Evolutionary conservation across 2,329 filamentous ascomycete species (phyloP).

Genomic region (Neocatenulostroma microsporum): DNA sequence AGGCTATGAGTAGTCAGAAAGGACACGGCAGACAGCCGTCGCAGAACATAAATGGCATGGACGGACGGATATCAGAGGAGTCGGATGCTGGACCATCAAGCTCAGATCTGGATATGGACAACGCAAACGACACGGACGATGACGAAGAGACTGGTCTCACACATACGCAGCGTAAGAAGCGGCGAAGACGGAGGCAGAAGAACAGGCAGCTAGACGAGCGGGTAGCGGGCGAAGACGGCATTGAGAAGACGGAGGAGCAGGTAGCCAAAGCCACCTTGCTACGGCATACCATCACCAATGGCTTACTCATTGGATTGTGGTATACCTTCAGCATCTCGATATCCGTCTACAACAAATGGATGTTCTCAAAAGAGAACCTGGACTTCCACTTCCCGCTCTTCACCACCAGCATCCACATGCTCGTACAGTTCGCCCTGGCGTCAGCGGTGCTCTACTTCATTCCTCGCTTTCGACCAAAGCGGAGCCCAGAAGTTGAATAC

Average conservation of each 20-base stretch:
- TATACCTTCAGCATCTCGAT: conserved; percentile 86
- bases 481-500: conserved; percentile 20
- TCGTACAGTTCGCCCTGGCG: conserved; percentile 81
- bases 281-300: conserved; percentile 63
- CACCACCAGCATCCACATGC: conserved; percentile 90
- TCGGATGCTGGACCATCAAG: conserved; percentile 24
- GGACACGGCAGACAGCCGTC: background rate
- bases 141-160: conserved; percentile 89
- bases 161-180: conserved; percentile 55
- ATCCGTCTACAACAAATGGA: conserved; percentile 99
- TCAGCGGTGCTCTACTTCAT: conserved; percentile 71
- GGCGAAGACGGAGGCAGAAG: conserved; percentile 55
- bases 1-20: conserved; percentile 8
- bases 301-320: conserved; percentile 78
- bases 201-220: conserved; percentile 64
- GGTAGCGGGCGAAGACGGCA: conserved; percentile 48
- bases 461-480: conserved; percentile 68
- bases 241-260: conserved; percentile 51
- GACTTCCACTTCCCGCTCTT: conserved; percentile 94
- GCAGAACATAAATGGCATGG: background rate
- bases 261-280: conserved; percentile 68
- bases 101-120: conserved; percentile 54
- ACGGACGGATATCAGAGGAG: conserved; percentile 9
- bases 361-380: conserved; percentile 79
- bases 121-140: conserved; percentile 51